Conservation (phyloP, 2,329 filamentous ascomycete species). For the Dryadomyces sulphureus region DNA sequence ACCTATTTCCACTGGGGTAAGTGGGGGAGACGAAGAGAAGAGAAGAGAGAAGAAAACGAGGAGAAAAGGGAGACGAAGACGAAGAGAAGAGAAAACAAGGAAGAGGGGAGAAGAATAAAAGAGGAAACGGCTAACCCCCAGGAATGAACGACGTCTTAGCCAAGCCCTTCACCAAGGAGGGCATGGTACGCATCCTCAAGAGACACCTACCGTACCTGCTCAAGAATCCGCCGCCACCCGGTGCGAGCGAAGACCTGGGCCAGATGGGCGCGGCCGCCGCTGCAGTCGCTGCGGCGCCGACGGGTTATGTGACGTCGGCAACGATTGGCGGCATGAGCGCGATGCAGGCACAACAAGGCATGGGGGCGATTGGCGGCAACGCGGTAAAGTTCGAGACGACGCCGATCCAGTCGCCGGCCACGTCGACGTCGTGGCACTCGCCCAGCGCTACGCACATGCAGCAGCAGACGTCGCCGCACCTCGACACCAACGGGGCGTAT, state of each 20-base stretch:
- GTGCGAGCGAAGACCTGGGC: slow-evolving; percentile 25
- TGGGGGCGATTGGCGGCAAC: slow-evolving; percentile 14
- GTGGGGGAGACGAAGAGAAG: slow-evolving; percentile 15
- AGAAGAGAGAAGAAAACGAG: neutral
- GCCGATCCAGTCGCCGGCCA: slow-evolving; percentile 38
- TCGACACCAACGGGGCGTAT: slow-evolving; percentile 31
- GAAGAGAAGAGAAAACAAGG: neutral
- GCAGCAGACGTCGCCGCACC: slow-evolving; percentile 31
- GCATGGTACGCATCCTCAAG: slow-evolving; percentile 71
- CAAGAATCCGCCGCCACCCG: slow-evolving; percentile 38
- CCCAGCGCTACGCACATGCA: slow-evolving; percentile 29
- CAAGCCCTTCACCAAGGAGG: slow-evolving; percentile 88
- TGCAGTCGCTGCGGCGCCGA: neutral
- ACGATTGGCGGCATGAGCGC: slow-evolving; percentile 18
- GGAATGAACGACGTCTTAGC: slow-evolving; percentile 97
- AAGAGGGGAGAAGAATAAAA: neutral
- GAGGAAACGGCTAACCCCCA: slow-evolving; percentile 19
- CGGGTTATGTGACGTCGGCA: slow-evolving; percentile 14
- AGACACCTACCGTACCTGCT: slow-evolving; percentile 79
- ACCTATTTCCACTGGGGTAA: slow-evolving; percentile 94
- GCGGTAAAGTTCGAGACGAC: slow-evolving; percentile 37
- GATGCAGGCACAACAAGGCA: slow-evolving; percentile 3
- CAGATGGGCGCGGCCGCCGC: slow-evolving; percentile 1
- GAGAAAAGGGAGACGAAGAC: neutral
- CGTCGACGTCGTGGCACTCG: slow-evolving; percentile 33